These are phyloP conservation scores for Plenodomus tracheiphilus DNA, from an alignment of 2,329 filamentous ascomycete species.

Conservation along the genomic window DNA sequence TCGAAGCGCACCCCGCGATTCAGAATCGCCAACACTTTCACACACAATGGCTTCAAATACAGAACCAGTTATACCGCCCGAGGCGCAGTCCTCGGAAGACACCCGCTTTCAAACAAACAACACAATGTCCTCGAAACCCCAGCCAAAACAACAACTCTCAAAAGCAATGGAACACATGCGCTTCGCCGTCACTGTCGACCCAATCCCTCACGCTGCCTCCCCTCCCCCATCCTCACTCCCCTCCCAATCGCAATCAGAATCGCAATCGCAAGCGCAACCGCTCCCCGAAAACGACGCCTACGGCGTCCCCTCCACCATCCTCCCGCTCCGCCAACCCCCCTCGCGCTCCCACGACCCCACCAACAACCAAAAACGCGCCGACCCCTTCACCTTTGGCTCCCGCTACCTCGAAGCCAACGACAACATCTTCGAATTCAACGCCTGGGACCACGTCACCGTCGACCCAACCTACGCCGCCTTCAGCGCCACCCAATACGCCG, in stretches of 20 bases:
- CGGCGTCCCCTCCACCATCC: slow-evolving; percentile 53
- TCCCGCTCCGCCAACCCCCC: slow-evolving; percentile 50
- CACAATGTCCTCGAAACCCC: slow-evolving; percentile 32
- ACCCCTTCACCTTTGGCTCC: slow-evolving; percentile 95
- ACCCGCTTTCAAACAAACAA: slow-evolving; percentile 39
- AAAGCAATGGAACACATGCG: slow-evolving; percentile 59
- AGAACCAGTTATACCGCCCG: slow-evolving; percentile 7
- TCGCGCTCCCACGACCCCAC: slow-evolving; percentile 71
- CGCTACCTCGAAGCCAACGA: slow-evolving; percentile 81
- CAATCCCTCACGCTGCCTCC: slow-evolving; percentile 25
- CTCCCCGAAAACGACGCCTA: slow-evolving; percentile 49
- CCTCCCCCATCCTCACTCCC: slow-evolving; percentile 14
- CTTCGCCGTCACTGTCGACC: slow-evolving; percentile 51
- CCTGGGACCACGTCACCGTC: slow-evolving; percentile 97
- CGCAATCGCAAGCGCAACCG: not conserved
- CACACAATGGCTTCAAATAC: slow-evolving; percentile 21
- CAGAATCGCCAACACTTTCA: not conserved
- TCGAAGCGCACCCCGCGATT: not conserved
- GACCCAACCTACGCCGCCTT: slow-evolving; percentile 87
- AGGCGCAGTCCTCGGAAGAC: slow-evolving; percentile 9
- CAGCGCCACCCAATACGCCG: slow-evolving; percentile 78
- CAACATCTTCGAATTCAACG: slow-evolving; percentile 95
- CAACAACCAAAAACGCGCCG: slow-evolving; percentile 81
- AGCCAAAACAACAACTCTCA: slow-evolving; percentile 51
- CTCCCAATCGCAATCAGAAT: not conserved